These are phyloP conservation scores for Salix exigua DNA, from an alignment of 345 rosid genomes.

Conservation along the genomic window DNA sequence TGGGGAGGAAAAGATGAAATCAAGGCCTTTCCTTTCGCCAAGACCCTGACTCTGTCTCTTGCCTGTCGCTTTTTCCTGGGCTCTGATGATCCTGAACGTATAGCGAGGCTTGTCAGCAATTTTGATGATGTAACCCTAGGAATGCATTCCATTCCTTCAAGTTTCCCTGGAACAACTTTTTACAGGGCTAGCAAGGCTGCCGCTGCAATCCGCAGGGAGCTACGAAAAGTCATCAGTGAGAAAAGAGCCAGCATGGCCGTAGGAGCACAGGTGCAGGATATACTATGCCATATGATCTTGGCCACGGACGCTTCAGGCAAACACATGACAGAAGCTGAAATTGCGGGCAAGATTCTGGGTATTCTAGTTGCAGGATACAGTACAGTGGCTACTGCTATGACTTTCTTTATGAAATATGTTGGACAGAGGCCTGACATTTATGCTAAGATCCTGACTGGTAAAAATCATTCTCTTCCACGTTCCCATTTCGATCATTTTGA, in stretches of 20 bases:
- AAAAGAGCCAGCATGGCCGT: conserved; percentile 34
- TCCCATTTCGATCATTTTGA: not conserved
- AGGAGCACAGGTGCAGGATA: conserved; percentile 31
- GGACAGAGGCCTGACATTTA: conserved; percentile 50
- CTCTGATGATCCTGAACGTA: conserved; percentile 37
- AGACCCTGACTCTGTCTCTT: conserved; percentile 44
- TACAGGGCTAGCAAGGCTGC: conserved; percentile 38
- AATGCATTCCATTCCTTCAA: conserved; percentile 43
- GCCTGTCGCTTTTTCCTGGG: conserved; percentile 52
- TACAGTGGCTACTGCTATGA: conserved; percentile 50
- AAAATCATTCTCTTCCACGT: not conserved
- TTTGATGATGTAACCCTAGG: conserved; percentile 45
- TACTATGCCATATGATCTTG: conserved; percentile 37
- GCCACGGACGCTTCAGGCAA: conserved; percentile 39
- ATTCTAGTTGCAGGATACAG: conserved; percentile 53
- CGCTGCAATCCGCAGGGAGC: conserved; percentile 30
- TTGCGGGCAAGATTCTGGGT: conserved; percentile 53
- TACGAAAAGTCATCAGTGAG: conserved; percentile 27
- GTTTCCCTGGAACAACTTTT: conserved; percentile 41
- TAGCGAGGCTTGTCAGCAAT: conserved; percentile 32
- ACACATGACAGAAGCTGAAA: conserved; percentile 46
- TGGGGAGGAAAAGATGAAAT: conserved; percentile 43
- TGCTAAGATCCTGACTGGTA: conserved; percentile 38
- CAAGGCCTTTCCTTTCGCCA: conserved; percentile 31
- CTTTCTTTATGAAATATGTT: conserved; percentile 56